Evolutionary conservation across 371 early-diverging fungal genomes (phyloP).

Genomic region (Actinomucor elegans): DNA sequence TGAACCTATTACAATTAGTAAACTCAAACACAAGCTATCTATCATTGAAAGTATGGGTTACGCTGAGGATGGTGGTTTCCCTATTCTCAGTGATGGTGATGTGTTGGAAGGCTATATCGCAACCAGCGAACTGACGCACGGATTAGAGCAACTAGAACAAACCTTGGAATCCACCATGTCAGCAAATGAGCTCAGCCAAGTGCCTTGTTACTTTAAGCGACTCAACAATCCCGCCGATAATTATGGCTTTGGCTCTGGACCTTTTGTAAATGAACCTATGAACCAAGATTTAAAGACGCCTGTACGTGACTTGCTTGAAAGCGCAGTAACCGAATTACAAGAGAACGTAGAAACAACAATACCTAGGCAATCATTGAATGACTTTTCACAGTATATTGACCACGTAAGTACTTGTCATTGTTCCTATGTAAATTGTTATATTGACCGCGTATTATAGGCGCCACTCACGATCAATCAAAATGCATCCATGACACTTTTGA

Average conservation of each 20-base stretch:
- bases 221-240: neutral
- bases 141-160: slow-evolving; percentile 49
- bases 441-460: slow-evolving; percentile 43
- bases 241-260: neutral
- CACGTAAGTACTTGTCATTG: slow-evolving; percentile 42
- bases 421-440: neutral
- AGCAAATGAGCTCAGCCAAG: slow-evolving; percentile 28
- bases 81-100: slow-evolving; percentile 69
- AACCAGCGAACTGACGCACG: slow-evolving; percentile 80
- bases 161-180: slow-evolving; percentile 32
- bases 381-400: slow-evolving; percentile 77
- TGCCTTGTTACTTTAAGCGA: slow-evolving; percentile 34
- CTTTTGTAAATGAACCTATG: neutral
- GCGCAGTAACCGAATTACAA: neutral
- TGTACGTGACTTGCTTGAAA: slow-evolving; percentile 2
- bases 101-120: slow-evolving; percentile 85
- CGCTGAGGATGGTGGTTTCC: slow-evolving; percentile 79
- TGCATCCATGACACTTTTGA: slow-evolving; percentile 83
- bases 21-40: slow-evolving; percentile 55
- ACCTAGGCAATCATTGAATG: slow-evolving; percentile 26
- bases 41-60: slow-evolving; percentile 62
- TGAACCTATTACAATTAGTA: slow-evolving; percentile 55
- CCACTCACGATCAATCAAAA: slow-evolving; percentile 75
- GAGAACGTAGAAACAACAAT: neutral
- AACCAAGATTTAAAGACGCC: slow-evolving; percentile 15